Conservation (phyloP, 768 basidiomycete species). For the Scleroderma citrinum region DNA sequence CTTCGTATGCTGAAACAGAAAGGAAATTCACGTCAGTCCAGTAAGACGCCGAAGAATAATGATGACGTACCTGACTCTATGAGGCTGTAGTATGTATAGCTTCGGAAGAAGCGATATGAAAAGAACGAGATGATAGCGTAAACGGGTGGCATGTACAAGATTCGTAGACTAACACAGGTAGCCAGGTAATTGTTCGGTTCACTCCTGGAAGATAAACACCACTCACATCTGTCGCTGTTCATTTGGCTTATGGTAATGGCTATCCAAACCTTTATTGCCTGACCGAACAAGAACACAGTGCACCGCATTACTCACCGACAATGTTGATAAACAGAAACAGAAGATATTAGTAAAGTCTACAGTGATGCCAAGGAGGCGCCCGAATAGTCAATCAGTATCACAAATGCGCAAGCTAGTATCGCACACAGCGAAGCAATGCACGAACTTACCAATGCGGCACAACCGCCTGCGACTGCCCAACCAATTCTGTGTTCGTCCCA, state of each 20-base stretch:
- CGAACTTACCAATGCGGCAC: slow-evolving; percentile 46
- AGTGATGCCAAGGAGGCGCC: background rate
- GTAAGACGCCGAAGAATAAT: slow-evolving; percentile 20
- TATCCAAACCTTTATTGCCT: slow-evolving; percentile 23
- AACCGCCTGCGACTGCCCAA: slow-evolving; percentile 66
- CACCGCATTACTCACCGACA: slow-evolving; percentile 45
- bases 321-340: slow-evolving; percentile 50
- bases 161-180: slow-evolving; percentile 49
- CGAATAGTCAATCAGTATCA: background rate
- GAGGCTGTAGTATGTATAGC: slow-evolving; percentile 61
- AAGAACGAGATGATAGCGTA: slow-evolving; percentile 82
- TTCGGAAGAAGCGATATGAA: slow-evolving; percentile 78
- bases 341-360: slow-evolving; percentile 58
- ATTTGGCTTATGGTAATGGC: slow-evolving; percentile 62
- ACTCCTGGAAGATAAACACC: background rate
- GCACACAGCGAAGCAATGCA: background rate
- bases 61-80: slow-evolving; percentile 40
- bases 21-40: slow-evolving; percentile 2
- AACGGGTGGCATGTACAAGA: slow-evolving; percentile 79
- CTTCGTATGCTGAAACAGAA: slow-evolving; percentile 55
- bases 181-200: background rate
- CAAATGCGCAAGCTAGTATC: background rate
- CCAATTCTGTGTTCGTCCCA: slow-evolving; percentile 66
- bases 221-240: slow-evolving; percentile 81
- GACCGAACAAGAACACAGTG: background rate